Conservation (phyloP, 163 green algal genomes). For the Scenedesmus sp. region DNA sequence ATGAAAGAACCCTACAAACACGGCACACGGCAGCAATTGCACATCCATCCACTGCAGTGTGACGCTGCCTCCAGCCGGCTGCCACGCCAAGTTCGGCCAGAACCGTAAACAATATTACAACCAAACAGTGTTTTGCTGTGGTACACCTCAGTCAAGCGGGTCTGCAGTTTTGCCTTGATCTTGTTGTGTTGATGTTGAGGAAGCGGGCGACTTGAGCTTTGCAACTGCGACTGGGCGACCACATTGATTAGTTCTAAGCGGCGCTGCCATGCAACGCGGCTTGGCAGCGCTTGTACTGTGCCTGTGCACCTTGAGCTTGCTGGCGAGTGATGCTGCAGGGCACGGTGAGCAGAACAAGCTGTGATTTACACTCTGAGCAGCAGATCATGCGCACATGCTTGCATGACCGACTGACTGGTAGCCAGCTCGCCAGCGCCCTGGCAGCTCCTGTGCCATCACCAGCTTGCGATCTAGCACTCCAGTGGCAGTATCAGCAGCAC, state of each 20-base stretch:
- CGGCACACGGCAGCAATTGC: background rate
- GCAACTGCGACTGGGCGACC: background rate
- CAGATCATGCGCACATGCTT: background rate
- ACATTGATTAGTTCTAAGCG: background rate
- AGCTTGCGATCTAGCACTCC: background rate
- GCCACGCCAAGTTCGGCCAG: background rate
- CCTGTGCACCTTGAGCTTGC: background rate
- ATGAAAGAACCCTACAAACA: background rate
- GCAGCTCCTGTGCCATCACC: background rate
- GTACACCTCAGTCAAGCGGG: background rate
- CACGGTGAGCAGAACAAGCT: background rate
- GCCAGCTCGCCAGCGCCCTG: background rate
- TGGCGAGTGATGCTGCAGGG: conserved; percentile 9
- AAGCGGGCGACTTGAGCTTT: background rate
- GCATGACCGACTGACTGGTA: background rate
- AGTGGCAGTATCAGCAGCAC: background rate
- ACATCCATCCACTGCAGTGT: conserved; percentile 7
- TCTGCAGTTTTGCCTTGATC: background rate
- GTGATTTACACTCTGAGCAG: background rate
- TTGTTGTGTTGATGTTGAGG: background rate
- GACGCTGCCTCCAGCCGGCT: background rate
- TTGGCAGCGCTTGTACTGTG: conserved; percentile 11
- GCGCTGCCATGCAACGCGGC: conserved; percentile 7
- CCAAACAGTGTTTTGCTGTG: background rate
- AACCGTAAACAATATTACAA: background rate